phyloP scores from a whole-genome alignment of 2,329 filamentous ascomycete genomes.

The Talaromyces islandicus region DNA sequence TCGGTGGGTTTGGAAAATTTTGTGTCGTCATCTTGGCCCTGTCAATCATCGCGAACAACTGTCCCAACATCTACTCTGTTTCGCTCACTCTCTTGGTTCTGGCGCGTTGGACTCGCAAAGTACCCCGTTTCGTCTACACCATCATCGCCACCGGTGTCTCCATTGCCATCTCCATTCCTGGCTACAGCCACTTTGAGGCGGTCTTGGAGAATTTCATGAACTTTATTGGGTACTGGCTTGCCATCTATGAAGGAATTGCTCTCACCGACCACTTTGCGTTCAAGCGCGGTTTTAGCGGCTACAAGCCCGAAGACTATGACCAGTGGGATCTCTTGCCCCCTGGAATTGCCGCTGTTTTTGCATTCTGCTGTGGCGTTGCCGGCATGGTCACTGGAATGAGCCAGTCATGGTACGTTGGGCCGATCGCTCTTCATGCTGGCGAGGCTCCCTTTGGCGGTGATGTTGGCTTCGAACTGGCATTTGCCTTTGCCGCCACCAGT shows the following conservation, averaged over 20 bases:
- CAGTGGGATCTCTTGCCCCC: slow-evolving; percentile 53
- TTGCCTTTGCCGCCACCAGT: slow-evolving; percentile 50
- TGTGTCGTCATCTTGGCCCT: slow-evolving; percentile 62
- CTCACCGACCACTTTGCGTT: slow-evolving; percentile 65
- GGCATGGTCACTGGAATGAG: slow-evolving; percentile 66
- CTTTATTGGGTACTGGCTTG: slow-evolving; percentile 65
- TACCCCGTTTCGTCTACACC: slow-evolving; percentile 66
- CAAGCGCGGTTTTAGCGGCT: slow-evolving; percentile 56
- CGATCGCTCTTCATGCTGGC: slow-evolving; percentile 57
- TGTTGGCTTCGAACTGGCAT: slow-evolving; percentile 61
- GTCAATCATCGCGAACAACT: slow-evolving; percentile 65
- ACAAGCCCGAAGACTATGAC: slow-evolving; percentile 55
- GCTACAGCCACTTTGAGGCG: slow-evolving; percentile 56
- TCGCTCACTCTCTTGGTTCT: slow-evolving; percentile 63
- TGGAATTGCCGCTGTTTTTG: slow-evolving; percentile 56
- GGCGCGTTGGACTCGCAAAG: slow-evolving; percentile 50
- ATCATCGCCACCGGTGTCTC: slow-evolving; percentile 57
- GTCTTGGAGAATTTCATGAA: slow-evolving; percentile 67
- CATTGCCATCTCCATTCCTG: slow-evolving; percentile 64
- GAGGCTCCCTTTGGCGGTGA: slow-evolving; percentile 45
- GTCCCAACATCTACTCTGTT: slow-evolving; percentile 66
- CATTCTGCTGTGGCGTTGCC: slow-evolving; percentile 59
- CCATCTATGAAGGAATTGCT: slow-evolving; percentile 64
- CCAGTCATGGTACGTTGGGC: slow-evolving; percentile 63
- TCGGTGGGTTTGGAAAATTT: slow-evolving; percentile 67